Evolutionary conservation across 2,329 filamentous ascomycete genomes (phyloP), one percentile per base, ranked within the genome.

Genomic region (Knufia petricola): DNA sequence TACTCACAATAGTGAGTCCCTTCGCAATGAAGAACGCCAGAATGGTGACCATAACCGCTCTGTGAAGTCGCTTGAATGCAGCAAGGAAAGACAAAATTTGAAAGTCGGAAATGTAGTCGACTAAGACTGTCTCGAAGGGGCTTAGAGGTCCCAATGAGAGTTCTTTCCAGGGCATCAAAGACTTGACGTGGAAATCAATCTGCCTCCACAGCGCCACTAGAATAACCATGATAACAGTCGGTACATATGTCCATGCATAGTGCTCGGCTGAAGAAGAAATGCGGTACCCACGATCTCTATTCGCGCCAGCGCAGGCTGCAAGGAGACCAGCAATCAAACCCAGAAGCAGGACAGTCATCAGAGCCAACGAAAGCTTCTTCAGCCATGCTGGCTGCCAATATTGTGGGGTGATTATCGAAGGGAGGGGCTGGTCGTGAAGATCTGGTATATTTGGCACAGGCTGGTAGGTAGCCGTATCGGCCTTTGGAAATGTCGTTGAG

Each of bases 31-130:
- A 43, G 46, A 62, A 62, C n/a, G 58, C 58, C 2, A 50, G 46
- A 26, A 60, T 56, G 1, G 60, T 59, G 41, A 58, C 49, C 13
- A 61, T 55, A 12, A 66, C 63, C 10, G 61, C 57, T 50, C 60
- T 60, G 49, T 65, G 61, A 2, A 58, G 55, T 50, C 63, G 59
- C 37, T 55, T 60, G n/a, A 61, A 52, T 9, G 63, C 60, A 41
- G 49, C 49, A 51, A 56, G 60, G 4, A 65, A 55, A 15, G 56
- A 55, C 2, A 57, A 55, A 20, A 60, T 54, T 17, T 62, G 54
- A 20, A 61, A 53, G 3, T 58, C 59, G 3, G 63, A 63, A 12
- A 64, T 50, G 45, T 64, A 66, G 46, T 65, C 62, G 31, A 64
- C 53, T 1, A 62, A 51, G 12, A 65, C 50, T 32, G 60, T 61